Evolutionary conservation across 2,329 filamentous ascomycete genomes (phyloP).

Genomic region (Raffaelea ambrosiae): DNA sequence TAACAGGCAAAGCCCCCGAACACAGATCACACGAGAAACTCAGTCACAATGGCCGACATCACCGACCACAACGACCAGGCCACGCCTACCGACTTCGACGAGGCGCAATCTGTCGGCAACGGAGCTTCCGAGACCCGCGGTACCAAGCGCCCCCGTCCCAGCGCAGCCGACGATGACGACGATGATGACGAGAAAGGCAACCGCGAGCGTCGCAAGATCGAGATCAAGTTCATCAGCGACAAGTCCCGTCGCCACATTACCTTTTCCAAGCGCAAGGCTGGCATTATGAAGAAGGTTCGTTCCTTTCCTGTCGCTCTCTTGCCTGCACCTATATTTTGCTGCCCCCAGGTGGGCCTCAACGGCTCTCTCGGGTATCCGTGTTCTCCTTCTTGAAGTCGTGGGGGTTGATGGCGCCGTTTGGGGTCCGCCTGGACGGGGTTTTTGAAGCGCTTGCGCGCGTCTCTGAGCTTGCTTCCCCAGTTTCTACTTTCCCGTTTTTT

Average conservation of each 20-base stretch:
- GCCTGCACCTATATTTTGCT: background rate
- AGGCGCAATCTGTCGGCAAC: constrained; percentile 64
- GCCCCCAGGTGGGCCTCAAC: background rate
- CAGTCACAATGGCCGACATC: constrained; percentile 61
- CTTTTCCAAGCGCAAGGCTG: constrained; percentile 98
- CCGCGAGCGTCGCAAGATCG: constrained; percentile 97
- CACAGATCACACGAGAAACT: background rate
- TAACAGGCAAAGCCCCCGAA: background rate
- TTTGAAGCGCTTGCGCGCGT: no score
- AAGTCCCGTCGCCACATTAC: constrained; percentile 99
- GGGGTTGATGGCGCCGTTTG: background rate
- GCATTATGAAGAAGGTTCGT: constrained; percentile 99
- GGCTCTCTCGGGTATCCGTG: no score
- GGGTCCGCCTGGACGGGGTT: no score
- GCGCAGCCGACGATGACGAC: constrained; percentile 84
- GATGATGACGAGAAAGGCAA: constrained; percentile 97
- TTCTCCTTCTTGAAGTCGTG: no score
- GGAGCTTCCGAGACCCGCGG: constrained; percentile 66
- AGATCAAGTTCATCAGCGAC: constrained; percentile 99
- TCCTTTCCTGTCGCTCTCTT: background rate
- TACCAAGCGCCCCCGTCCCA: constrained; percentile 80
- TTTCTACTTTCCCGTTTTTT: background rate
- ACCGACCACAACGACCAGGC: constrained; percentile 69
- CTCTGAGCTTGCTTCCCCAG: no score
- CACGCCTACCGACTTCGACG: constrained; percentile 66